These are phyloP conservation scores for Rosa persica DNA, from an alignment of 306 rosid species.

Conservation along the genomic window DNA sequence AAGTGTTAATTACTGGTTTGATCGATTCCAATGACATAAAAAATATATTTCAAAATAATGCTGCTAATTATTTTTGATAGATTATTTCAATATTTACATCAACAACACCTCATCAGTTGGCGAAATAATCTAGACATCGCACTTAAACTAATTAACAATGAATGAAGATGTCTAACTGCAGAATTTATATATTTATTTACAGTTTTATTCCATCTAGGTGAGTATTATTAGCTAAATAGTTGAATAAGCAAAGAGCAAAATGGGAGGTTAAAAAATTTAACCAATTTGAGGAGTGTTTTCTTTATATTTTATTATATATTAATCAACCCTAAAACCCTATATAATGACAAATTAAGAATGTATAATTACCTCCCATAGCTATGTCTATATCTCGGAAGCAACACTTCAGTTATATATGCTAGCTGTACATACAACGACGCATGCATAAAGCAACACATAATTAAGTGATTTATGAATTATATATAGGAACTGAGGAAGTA, in stretches of 20 bases:
- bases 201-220: not conserved
- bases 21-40: not conserved
- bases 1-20: not conserved
- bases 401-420: not conserved
- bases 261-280: too few species aligned
- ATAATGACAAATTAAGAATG: not conserved
- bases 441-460: not conserved
- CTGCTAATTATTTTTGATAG: too few species aligned
- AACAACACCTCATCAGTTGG: too few species aligned
- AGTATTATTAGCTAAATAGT: not conserved
- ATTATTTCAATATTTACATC: too few species aligned
- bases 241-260: not conserved
- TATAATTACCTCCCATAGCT: not conserved
- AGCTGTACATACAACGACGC: not conserved
- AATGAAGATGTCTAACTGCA: too few species aligned
- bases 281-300: not conserved
- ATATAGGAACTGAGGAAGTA: not conserved
- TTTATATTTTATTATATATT: too few species aligned
- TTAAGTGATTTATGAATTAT: not conserved
- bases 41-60: too few species aligned
- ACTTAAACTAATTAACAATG: too few species aligned
- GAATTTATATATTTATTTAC: too few species aligned
- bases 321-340: not conserved
- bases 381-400: slow-evolving; percentile 18
- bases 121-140: too few species aligned